Evolutionary conservation across 805 yeast species (phyloP).

Genomic region (Wickerhamomyces rabaulensis): DNA sequence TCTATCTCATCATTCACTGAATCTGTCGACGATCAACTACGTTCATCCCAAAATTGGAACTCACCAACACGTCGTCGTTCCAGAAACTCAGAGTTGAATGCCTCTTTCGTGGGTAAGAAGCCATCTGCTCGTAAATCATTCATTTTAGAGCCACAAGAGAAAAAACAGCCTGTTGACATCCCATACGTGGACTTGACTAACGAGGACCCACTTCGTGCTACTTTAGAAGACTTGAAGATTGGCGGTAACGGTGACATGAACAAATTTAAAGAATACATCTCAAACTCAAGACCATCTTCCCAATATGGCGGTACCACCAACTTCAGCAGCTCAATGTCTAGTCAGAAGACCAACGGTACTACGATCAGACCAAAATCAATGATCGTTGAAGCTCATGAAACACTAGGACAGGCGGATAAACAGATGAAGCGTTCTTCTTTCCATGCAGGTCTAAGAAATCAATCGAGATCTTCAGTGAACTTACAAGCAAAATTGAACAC

Average conservation of each 20-base stretch:
- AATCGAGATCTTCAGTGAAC: constrained; percentile 21
- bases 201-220: constrained; percentile 49
- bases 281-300: constrained; percentile 6
- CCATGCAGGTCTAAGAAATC: constrained; percentile 22
- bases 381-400: constrained; percentile 7
- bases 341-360: constrained; percentile 17
- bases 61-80: constrained; percentile 25
- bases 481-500: constrained; percentile 21
- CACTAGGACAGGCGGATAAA: background rate
- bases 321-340: constrained; percentile 15
- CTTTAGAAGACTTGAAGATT: constrained; percentile 38
- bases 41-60: constrained; percentile 25
- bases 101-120: constrained; percentile 10
- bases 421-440: constrained; percentile 21
- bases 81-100: constrained; percentile 16
- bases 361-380: constrained; percentile 25
- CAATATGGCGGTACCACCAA: constrained; percentile 10
- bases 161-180: background rate
- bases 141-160: constrained; percentile 11
- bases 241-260: constrained; percentile 39
- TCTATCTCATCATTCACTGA: constrained; percentile 24
- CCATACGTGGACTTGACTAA: constrained; percentile 12
- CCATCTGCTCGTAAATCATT: constrained; percentile 19
- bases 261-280: constrained; percentile 30
- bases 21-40: constrained; percentile 17